Evolutionary conservation across 805 yeast species (phyloP), one percentile per base, ranked within the genome.

Genomic region (Lipomyces chichibuensis): DNA sequence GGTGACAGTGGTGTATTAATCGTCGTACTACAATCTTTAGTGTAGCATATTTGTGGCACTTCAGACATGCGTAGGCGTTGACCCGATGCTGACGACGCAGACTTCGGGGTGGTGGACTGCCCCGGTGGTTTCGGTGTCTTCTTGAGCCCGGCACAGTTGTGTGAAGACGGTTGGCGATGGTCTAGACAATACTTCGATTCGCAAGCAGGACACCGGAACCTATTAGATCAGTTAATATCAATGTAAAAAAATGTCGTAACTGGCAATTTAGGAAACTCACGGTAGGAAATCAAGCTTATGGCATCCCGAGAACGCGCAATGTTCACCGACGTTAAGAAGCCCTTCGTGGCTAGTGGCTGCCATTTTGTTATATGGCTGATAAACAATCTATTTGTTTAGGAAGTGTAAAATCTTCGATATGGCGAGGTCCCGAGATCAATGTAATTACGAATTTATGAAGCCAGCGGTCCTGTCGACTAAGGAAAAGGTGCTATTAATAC

Each of bases 261-360:
- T 17, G 20, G 25, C 39, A 14, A 39, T 6, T 14, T 20, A 5
- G 25, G 14, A 27, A 2, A 57, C 71, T 29, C 59, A 68, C 20
- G 90, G 90, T 35, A 87, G 77, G 69, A 87, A 87, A 74, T 87
- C 90, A 6, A 86, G 77, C 67, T 79, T 80, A 57, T 81, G 78
- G 74, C 90, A 87, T 20, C 81, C 20, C 3, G 35, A 35, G 33
- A 60, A 77, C 33, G 75, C 72, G 74, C 90, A 87, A 72, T 85
- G 85, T 65, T 82, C 76, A n/a, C 90, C 90, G 5, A 87, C 81
- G 59, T 87, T 84, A 75, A 87, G 77, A 69, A 86, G 64, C 29
- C 76, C 75, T 39, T 73, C 66, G 17, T 69, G 43, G 7, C 63
- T 59, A 27, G 70, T 61, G 6, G 61, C 61, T 7, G 70, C 71